These are phyloP conservation scores for Mycena venus DNA, from an alignment of 768 basidiomycete genomes.

Conservation along the genomic window DNA sequence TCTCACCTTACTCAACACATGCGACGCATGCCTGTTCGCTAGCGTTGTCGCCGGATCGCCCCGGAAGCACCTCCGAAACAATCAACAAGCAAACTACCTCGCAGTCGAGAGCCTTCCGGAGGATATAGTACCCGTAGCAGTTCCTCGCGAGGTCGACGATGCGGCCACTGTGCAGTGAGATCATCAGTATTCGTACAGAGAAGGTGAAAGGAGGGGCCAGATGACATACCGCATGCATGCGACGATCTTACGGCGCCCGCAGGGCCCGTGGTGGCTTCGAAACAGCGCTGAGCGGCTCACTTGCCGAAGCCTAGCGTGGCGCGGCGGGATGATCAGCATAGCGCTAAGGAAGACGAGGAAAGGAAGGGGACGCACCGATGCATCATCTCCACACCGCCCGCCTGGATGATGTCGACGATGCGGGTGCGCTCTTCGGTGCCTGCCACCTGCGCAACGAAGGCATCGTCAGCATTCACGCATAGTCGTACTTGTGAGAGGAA, in stretches of 20 bases:
- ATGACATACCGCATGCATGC: conserved; percentile 81
- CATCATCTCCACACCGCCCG: not conserved
- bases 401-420: not conserved
- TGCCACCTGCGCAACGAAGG: too few relatives aligned
- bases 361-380: too few relatives aligned
- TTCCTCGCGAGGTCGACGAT: too few relatives aligned
- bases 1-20: conserved; percentile 95
- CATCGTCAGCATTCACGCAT: not conserved
- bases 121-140: too few relatives aligned
- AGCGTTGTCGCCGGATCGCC: conserved; percentile 88
- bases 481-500: not conserved
- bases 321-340: too few relatives aligned
- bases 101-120: too few relatives aligned
- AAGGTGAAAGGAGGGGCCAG: not conserved
- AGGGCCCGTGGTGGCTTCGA: conserved; percentile 82
- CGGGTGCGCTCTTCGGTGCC: not conserved
- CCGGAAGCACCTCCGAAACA: too few relatives aligned
- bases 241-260: conserved; percentile 87
- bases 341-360: not conserved
- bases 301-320: not conserved
- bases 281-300: conserved; percentile 84
- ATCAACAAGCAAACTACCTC: too few relatives aligned
- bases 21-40: conserved; percentile 91
- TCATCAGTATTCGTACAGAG: conserved; percentile 16
- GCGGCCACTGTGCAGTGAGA: too few relatives aligned